phyloP scores from a whole-genome alignment of 2,329 filamentous ascomycete genomes.

The Pleoardoris graminearum region DNA sequence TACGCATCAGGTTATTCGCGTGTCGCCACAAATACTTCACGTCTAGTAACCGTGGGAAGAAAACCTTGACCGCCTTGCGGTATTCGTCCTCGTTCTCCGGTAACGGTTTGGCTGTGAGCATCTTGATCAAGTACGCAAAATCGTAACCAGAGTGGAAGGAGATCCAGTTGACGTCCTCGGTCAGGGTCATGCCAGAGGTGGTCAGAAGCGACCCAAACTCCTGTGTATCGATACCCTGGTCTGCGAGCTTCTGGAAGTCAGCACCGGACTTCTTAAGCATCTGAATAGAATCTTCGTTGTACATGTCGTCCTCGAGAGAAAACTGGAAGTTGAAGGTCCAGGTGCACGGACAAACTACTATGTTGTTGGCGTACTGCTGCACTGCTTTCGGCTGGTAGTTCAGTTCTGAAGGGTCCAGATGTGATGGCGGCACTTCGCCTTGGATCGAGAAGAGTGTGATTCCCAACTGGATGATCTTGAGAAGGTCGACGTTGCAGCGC shows the following conservation, averaged over 20 bases:
- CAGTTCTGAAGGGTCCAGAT: constrained; percentile 57
- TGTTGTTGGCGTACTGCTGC: constrained; percentile 55
- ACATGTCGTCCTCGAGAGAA: constrained; percentile 94
- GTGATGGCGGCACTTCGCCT: constrained; percentile 80
- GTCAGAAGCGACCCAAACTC: constrained; percentile 90
- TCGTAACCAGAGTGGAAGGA: constrained; percentile 98
- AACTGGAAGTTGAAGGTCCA: constrained; percentile 99
- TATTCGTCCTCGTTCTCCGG: constrained; percentile 91
- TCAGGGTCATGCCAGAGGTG: constrained; percentile 85
- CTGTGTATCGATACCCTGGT: constrained; percentile 85
- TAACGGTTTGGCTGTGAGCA: constrained; percentile 79
- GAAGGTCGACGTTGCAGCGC: constrained; percentile 92
- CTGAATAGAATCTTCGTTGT: constrained; percentile 91
- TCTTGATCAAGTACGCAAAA: constrained; percentile 95
- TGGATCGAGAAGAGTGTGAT: constrained; percentile 91
- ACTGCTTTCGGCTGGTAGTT: constrained; percentile 48
- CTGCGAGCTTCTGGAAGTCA: constrained; percentile 81
- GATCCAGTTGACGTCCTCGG: constrained; percentile 90
- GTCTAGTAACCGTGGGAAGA: constrained; percentile 92
- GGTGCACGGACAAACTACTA: constrained; percentile 75
- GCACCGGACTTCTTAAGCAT: constrained; percentile 90
- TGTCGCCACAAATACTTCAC: constrained; percentile 97
- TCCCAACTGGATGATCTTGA: constrained; percentile 96
- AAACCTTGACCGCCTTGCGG: constrained; percentile 83
- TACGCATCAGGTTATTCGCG: constrained; percentile 67